These are phyloP conservation scores for Phytophthora citrophthora DNA, from an alignment of 352 stramenopile genomes.

Conservation along the genomic window DNA sequence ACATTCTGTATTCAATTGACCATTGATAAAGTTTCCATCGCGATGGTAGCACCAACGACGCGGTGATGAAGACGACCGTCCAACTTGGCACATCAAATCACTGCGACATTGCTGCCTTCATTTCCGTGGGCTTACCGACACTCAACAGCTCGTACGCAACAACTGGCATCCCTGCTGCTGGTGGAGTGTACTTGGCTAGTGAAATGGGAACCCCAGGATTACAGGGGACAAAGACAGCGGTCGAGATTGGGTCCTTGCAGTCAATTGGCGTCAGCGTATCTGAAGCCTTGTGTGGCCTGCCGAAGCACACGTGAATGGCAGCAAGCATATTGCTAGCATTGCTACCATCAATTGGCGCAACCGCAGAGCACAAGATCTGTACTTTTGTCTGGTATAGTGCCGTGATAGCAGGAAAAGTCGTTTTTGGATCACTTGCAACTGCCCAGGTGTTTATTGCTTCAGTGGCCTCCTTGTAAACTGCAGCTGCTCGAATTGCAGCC, in stretches of 20 bases:
- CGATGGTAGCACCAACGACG: no score
- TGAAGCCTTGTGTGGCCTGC: conserved; percentile 26
- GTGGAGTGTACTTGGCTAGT: conserved; percentile 23
- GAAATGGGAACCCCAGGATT: conserved; percentile 26
- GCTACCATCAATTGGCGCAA: conserved; percentile 5
- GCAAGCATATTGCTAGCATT: conserved; percentile 36
- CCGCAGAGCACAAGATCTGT: conserved; percentile 49
- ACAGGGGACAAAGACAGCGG: conserved; percentile 34
- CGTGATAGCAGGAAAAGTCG: conserved; percentile 36
- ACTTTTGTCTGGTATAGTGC: conserved; percentile 44
- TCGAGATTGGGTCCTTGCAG: conserved; percentile 25
- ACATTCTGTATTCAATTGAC: no score
- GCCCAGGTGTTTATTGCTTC: conserved; percentile 44
- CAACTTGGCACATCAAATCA: no score
- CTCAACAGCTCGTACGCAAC: conserved; percentile 3
- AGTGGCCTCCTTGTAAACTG: conserved; percentile 23
- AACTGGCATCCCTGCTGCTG: neutral
- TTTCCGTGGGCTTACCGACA: no score
- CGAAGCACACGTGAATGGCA: conserved; percentile 51
- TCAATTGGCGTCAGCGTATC: conserved; percentile 27
- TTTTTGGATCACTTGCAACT: conserved; percentile 15
- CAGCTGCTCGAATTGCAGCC: conserved; percentile 31
- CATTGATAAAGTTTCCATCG: neutral
- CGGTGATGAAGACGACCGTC: no score
- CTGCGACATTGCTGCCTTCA: neutral